Conservation (phyloP, 2,329 filamentous ascomycete genomes). For the Aspergillus arachidicola region DNA sequence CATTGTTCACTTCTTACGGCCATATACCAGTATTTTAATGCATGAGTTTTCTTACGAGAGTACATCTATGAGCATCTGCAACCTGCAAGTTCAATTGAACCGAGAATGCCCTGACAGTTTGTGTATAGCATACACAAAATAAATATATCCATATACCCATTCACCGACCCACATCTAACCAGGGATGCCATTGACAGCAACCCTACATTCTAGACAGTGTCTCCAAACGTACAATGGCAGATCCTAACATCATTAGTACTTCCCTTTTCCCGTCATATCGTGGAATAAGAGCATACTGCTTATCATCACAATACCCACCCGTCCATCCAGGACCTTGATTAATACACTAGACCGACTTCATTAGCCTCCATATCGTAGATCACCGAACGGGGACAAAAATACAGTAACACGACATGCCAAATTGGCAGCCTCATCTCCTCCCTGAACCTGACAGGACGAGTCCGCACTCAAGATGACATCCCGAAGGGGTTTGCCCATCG, state of each 20-base stretch:
- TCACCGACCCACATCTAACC: not conserved
- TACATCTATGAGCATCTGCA: not conserved
- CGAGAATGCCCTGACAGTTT: not conserved
- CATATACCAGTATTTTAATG: not conserved
- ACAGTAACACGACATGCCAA: slow-evolving; percentile 17
- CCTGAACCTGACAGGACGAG: slow-evolving; percentile 16
- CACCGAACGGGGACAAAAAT: not conserved
- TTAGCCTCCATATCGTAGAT: not conserved
- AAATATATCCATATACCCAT: not conserved
- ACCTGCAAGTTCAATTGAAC: not conserved
- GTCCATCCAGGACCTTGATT: slow-evolving; percentile 18
- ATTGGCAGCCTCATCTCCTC: slow-evolving; percentile 14
- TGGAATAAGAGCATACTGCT: slow-evolving; percentile 11
- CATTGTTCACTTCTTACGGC: not conserved
- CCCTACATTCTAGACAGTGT: not conserved
- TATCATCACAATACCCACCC: slow-evolving; percentile 18
- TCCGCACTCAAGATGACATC: slow-evolving; percentile 7
- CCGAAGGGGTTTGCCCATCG: slow-evolving; percentile 4
- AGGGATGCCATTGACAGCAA: not conserved
- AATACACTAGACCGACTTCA: slow-evolving; percentile 9
- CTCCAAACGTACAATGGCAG: slow-evolving; percentile 19
- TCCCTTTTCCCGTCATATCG: no score
- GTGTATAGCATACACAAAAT: not conserved
- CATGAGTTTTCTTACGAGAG: not conserved
- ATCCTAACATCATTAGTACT: slow-evolving; percentile 10